Base-by-base conservation (phyloP, 2,329 filamentous ascomycete species). In the Sporothrix inflata region DNA sequence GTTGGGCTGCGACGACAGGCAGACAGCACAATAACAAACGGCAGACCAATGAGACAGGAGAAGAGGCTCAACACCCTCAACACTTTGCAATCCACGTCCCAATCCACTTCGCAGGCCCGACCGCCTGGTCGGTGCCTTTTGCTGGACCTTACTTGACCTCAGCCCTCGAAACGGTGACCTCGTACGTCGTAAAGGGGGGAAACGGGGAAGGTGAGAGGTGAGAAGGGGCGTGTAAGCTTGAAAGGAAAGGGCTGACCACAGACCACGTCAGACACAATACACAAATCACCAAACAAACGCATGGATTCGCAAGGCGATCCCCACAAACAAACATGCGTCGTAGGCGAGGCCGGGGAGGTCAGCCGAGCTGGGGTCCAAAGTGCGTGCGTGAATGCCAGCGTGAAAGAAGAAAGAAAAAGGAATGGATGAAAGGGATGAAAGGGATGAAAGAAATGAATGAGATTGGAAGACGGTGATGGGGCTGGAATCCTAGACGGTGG, bases 191-290 rank as follows among this genome's bases (percentile, higher is more conserved):
- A 9, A 42, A 9, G 21, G 3, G n/a, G 14, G 12, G 11, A 65
- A 27, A 65, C n/a, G 38, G 40, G 7, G 6, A 65, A 57, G 24
- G 53, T 57, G 55, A 61, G 53, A 61, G 55, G 34, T 65, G 60
- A 65, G 21, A 45, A 45, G 60, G 42, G 63, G 63, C 27, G 63
- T 49, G 63, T 66, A 49, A 49, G 42, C 42, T 49, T 16, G 7
- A 21, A n/a, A 34, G 40, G 7, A 21, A n/a, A 34, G 40, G 61
- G 61, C 61, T 65, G 61, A 47, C 61, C 24, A 49, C 40, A 66
- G 63, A 34, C 63, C 42, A 66, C 42, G 42, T 66, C 24, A 66
- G 42, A 49, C 63, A 34, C 21, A 45, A 30, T 7, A 11, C 4
- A 42, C 34, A 40, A 19, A 42, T 42, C 57, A 63, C 21, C 57